phyloP scores from a whole-genome alignment of 179 eudicot genomes.

The Sideroxylon spinosum region DNA sequence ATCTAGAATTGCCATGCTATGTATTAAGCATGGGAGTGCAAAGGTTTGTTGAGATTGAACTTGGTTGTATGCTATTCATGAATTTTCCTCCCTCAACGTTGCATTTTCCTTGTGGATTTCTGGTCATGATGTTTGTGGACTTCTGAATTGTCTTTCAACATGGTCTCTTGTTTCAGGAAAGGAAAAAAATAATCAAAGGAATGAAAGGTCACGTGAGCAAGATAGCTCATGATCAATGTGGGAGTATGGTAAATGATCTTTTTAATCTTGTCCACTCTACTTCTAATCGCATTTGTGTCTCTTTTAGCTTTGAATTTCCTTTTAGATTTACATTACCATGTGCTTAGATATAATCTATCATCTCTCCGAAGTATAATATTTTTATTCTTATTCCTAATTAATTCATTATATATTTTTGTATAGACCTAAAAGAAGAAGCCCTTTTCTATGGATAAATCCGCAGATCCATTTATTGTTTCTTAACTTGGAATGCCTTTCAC shows the following conservation, averaged over 20 bases:
- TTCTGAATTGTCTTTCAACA: not conserved
- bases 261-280: not conserved
- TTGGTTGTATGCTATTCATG: not conserved
- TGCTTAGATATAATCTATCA: not conserved
- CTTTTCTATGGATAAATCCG: not conserved
- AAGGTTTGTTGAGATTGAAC: slow-evolving; percentile 50
- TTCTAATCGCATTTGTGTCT: not conserved
- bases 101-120: not conserved
- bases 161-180: slow-evolving; percentile 40
- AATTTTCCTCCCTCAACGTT: not conserved
- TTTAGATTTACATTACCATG: no score
- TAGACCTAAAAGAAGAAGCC: not conserved
- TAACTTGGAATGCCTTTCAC: not conserved
- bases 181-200: slow-evolving; percentile 86
- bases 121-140: not conserved
- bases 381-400: not conserved
- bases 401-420: not conserved
- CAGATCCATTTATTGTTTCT: not conserved
- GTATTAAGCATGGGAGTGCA: slow-evolving; percentile 85
- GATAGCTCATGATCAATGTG: slow-evolving; percentile 63
- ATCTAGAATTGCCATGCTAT: slow-evolving; percentile 71
- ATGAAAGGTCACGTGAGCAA: slow-evolving; percentile 71
- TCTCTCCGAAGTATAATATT: not conserved
- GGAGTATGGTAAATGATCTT: slow-evolving; percentile 55
- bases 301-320: slow-evolving; percentile 6